Conservation (phyloP, 495 filamentous ascomycete species). For the Tirmania nivea region DNA sequence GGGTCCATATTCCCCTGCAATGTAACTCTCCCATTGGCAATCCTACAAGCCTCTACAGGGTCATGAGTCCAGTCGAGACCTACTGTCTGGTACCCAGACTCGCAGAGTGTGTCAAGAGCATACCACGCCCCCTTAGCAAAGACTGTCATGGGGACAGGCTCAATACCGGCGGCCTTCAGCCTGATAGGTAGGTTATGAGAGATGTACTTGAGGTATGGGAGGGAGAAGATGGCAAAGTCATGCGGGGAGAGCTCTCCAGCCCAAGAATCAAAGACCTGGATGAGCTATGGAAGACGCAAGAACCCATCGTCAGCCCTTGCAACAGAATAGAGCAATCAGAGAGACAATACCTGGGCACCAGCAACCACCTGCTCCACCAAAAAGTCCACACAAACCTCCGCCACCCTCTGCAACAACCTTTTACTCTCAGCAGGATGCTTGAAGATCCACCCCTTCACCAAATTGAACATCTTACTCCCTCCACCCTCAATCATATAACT, state of each 20-base stretch:
- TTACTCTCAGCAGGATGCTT: conserved; percentile 64
- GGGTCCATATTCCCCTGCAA: conserved; percentile 93
- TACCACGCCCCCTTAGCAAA: conserved; percentile 99
- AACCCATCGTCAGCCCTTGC: background rate
- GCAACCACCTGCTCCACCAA: conserved; percentile 78
- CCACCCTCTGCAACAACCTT: conserved; percentile 66
- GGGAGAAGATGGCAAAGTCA: conserved; percentile 59
- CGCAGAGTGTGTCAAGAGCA: conserved; percentile 66
- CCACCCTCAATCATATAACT: conserved; percentile 99
- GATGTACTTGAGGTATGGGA: conserved; percentile 73
- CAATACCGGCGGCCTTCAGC: conserved; percentile 47
- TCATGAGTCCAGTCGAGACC: conserved; percentile 91
- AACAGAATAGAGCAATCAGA: too few species aligned
- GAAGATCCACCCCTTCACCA: conserved; percentile 90
- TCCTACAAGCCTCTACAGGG: conserved; percentile 56
- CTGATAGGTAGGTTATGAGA: conserved; percentile 49
- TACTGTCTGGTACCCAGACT: conserved; percentile 78
- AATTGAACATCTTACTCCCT: conserved; percentile 74
- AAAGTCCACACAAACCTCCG: conserved; percentile 82
- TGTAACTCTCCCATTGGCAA: conserved; percentile 53
- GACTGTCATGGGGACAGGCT: conserved; percentile 87
- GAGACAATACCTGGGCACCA: conserved; percentile 44
- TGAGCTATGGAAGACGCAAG: conserved; percentile 30
- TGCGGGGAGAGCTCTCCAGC: conserved; percentile 75
- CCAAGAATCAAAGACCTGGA: conserved; percentile 99